These are phyloP conservation scores for Pythium periplocum DNA, from an alignment of 352 stramenopile genomes.

Conservation along the genomic window DNA sequence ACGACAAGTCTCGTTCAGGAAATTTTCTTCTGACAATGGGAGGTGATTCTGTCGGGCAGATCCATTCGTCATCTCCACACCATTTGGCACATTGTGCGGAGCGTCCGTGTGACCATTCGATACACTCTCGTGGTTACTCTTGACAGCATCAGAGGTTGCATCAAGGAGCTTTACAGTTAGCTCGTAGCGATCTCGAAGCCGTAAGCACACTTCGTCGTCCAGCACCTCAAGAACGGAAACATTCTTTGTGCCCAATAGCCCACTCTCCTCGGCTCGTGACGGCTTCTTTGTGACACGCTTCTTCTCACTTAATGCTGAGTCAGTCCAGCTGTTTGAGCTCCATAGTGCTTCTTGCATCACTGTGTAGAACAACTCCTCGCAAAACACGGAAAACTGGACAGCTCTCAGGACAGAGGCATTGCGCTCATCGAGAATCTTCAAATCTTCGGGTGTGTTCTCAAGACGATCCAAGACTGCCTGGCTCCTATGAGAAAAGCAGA, in stretches of 20 bases:
- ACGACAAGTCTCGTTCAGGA: conserved; percentile 58
- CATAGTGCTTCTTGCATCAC: conserved; percentile 79
- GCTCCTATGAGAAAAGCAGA: conserved; percentile 24
- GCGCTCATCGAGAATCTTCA: conserved; percentile 53
- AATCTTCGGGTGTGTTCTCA: conserved; percentile 55
- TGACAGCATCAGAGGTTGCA: conserved; percentile 29
- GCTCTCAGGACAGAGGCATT: conserved; percentile 70
- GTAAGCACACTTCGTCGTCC: conserved; percentile 76
- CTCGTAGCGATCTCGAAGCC: conserved; percentile 69
- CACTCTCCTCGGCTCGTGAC: conserved; percentile 25
- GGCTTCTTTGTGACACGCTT: conserved; percentile 30
- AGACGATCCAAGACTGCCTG: conserved; percentile 50
- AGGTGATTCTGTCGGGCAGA: conserved; percentile 1
- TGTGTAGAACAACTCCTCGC: conserved; percentile 80
- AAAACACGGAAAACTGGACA: conserved; percentile 85
- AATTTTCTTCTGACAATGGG: conserved; percentile 18
- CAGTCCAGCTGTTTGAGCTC: conserved; percentile 57
- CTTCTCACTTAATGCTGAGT: conserved; percentile 51
- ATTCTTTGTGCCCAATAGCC: conserved; percentile 13
- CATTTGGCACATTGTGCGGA: not conserved
- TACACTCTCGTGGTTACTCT: not conserved
- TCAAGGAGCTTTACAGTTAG: conserved; percentile 72
- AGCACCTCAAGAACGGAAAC: conserved; percentile 74
- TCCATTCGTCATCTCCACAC: not conserved
- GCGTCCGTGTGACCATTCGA: conserved; percentile 2